Base-by-base conservation (phyloP, 2,329 filamentous ascomycete species). In the Xenoacremonium recifei region DNA sequence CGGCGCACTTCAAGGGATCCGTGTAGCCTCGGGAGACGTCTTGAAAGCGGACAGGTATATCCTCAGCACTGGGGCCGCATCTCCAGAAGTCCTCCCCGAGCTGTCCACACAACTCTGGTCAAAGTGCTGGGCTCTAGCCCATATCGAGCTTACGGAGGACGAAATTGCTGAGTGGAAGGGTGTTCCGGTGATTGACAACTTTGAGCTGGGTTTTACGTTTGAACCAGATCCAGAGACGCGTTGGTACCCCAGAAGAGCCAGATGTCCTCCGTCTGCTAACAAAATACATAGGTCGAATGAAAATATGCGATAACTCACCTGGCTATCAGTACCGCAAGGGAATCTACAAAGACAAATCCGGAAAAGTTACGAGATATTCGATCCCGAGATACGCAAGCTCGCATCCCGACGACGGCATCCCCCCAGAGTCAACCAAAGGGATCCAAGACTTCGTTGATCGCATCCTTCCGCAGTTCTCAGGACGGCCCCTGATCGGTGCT, bases 391-490 rank as follows among this genome's bases (percentile, higher is more conserved):
- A 48, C 16, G 42, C 45, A 10, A 48, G 45, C 32, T 27, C 32
- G 1, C n/a, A 48, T 16, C 39, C 42, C 13, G 11, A 42, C 6
- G 45, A 48, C n/a, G 42, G 42, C 3, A 48, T 48, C 12, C 45
- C 45, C 1, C 21, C 25, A 2, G 45, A 48, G 35, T 40, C 45
- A 9, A 29, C 23, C 7, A 15, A 16, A 1, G 39, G 42, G 2
- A 48, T 48, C 21, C 36, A 37, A 2, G 25, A 19, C 7, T 48
- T 48, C 35, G 45, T 45, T 9, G 35, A 45, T 7, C 29, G 48
- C 6, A 45, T 55, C 6, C 56, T 56, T 40, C 54, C 55, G 1
- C 51, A 57, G 15, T 58, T 58, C 34, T 47, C 51, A 0, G 51
- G 47, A n/a, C 47, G 51, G 1, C 55, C 54, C 4, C 49, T 57